Evolutionary conservation across 352 stramenopile genomes (phyloP).

Genomic region (Phytophthora foliorum): DNA sequence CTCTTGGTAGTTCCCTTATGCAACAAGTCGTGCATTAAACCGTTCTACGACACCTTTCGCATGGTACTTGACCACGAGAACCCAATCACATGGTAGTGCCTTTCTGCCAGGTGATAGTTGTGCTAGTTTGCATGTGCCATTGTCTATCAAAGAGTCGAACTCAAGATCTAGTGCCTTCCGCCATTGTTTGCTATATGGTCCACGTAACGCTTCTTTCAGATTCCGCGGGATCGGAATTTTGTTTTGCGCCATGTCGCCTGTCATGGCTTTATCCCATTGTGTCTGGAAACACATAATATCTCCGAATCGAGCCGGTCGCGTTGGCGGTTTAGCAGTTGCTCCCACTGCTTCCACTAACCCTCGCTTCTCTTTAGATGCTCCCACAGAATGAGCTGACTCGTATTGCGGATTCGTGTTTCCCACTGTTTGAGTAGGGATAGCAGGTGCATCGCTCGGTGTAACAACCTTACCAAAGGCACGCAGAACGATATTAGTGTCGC

Average conservation of each 20-base stretch:
- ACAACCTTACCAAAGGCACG: neutral
- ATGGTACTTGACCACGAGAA: constrained; percentile 24
- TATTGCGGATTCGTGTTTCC: neutral
- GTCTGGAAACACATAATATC: constrained; percentile 23
- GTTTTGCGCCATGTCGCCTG: constrained; percentile 6
- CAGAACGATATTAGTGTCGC: neutral
- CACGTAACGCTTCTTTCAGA: constrained; percentile 19
- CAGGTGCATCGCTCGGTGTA: neutral
- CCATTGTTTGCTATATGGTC: constrained; percentile 14
- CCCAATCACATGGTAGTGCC: constrained; percentile 17
- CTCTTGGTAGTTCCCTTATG: too few relatives aligned
- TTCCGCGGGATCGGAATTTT: constrained; percentile 11
- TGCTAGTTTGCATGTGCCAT: constrained; percentile 5
- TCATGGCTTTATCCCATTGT: constrained; percentile 7
- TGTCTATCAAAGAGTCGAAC: constrained; percentile 15
- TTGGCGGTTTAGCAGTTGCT: neutral
- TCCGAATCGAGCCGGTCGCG: constrained; percentile 9
- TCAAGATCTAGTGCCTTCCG: constrained; percentile 14
- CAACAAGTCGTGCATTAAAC: too few relatives aligned
- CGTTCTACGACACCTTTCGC: constrained; percentile 17
- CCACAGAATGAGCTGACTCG: constrained; percentile 1
- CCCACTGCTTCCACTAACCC: neutral
- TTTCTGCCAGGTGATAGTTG: constrained; percentile 5
- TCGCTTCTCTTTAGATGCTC: neutral
- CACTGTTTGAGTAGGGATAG: neutral